Conservation (phyloP, 345 rosid genomes). For the Camelina neglecta region DNA sequence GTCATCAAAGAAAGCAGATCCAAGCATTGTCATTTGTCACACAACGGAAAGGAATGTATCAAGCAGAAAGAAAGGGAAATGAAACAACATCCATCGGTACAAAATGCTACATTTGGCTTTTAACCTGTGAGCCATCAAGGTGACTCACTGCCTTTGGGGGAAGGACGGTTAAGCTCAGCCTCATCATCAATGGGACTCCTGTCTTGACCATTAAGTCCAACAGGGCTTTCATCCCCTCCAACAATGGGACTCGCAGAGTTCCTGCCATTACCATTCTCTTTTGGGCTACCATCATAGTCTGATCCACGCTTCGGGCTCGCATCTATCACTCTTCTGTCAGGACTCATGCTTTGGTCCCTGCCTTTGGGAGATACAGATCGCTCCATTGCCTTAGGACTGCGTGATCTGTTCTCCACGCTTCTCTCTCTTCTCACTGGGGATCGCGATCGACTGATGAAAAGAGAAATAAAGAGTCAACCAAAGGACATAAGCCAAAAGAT, state of each 20-base stretch:
- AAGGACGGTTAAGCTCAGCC: conserved; percentile 38
- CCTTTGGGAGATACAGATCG: conserved; percentile 53
- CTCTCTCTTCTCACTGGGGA: conserved; percentile 73
- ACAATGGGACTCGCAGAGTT: conserved; percentile 52
- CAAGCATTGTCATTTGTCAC: background rate
- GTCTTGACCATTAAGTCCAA: conserved; percentile 56
- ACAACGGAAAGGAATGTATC: background rate
- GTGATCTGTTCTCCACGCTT: conserved; percentile 45
- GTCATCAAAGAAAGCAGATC: conserved; percentile 15
- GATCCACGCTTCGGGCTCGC: conserved; percentile 47
- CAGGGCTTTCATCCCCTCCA: conserved; percentile 40
- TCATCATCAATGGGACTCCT: conserved; percentile 46
- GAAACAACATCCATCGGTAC: conserved; percentile 32
- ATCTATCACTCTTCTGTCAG: conserved; percentile 50
- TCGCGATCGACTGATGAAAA: conserved; percentile 62
- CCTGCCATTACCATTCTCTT: conserved; percentile 47
- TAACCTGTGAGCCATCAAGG: conserved; percentile 34
- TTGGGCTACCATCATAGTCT: conserved; percentile 59
- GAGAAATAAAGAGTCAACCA: conserved; percentile 7
- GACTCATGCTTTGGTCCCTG: conserved; percentile 61
- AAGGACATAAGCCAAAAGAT: background rate
- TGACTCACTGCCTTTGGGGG: conserved; percentile 50
- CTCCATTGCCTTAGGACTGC: conserved; percentile 50
- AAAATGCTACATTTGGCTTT: conserved; percentile 16
- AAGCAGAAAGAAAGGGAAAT: conserved; percentile 8